These are phyloP conservation scores for Flaveria sonorensis DNA, from an alignment of 129 eudicot species.

Conservation along the genomic window DNA sequence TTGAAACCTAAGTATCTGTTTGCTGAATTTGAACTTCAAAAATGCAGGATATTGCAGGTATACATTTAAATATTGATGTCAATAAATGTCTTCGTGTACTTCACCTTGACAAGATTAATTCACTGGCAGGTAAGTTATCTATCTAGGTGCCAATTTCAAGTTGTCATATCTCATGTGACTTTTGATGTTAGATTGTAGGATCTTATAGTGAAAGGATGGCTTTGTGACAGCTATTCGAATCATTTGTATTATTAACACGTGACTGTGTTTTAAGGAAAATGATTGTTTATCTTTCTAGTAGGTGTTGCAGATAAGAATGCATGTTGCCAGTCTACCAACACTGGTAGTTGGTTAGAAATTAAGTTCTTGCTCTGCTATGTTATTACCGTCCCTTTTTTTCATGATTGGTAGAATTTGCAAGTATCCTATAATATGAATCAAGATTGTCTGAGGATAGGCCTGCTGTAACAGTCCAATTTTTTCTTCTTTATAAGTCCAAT, in stretches of 20 bases:
- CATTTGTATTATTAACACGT: not conserved
- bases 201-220: not conserved
- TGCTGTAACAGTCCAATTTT: not conserved
- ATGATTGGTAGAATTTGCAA: slow-evolving; percentile 1
- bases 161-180: slow-evolving; percentile 11
- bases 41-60: slow-evolving; percentile 92
- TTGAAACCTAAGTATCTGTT: slow-evolving; percentile 14
- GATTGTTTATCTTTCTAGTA: slow-evolving; percentile 6
- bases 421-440: not conserved
- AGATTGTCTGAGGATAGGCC: slow-evolving; percentile 10
- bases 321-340: not conserved
- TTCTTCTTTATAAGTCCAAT: slow-evolving; percentile 28
- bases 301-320: not conserved
- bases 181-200: slow-evolving; percentile 1
- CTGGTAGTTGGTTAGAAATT: not conserved
- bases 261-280: not conserved
- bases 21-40: slow-evolving; percentile 31
- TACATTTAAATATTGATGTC: slow-evolving; percentile 79
- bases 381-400: slow-evolving; percentile 3
- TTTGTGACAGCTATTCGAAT: slow-evolving; percentile 4
- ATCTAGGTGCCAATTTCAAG: slow-evolving; percentile 9
- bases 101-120: slow-evolving; percentile 76
- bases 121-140: slow-evolving; percentile 61
- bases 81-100: slow-evolving; percentile 77
- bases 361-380: slow-evolving; percentile 4